These are phyloP conservation scores for Hebeloma cylindrosporum DNA, from an alignment of 768 basidiomycete species.

Conservation along the genomic window DNA sequence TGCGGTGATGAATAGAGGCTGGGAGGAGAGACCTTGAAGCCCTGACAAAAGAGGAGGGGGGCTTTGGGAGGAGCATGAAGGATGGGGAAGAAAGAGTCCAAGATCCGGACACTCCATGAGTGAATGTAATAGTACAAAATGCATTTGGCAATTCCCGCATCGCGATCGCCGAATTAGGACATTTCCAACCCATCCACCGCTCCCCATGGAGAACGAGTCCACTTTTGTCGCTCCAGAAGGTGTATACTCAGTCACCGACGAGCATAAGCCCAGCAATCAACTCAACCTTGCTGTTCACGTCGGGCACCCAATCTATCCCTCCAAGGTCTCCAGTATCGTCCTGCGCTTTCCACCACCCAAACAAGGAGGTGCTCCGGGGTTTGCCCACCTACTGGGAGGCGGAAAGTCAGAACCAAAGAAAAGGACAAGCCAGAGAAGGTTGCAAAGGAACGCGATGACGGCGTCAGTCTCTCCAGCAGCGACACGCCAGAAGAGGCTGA, in stretches of 20 bases:
- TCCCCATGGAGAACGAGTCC: constrained; percentile 73
- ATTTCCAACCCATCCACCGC: constrained; percentile 5
- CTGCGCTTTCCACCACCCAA: constrained; percentile 64
- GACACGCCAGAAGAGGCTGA: constrained; percentile 69
- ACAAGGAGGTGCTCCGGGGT: constrained; percentile 53
- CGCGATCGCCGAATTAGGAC: constrained; percentile 17
- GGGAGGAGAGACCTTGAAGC: constrained; percentile 21
- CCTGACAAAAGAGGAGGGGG: constrained; percentile 17
- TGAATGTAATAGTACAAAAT: constrained; percentile 17
- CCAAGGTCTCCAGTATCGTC: constrained; percentile 59
- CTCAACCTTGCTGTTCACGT: constrained; percentile 41
- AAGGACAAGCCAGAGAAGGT: constrained; percentile 52
- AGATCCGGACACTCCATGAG: constrained; percentile 42
- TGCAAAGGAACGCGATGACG: constrained; percentile 59
- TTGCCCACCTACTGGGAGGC: constrained; percentile 67
- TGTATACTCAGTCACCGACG: constrained; percentile 85
- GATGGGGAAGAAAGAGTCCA: constrained; percentile 30
- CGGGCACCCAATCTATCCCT: constrained; percentile 48
- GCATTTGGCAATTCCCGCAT: constrained; percentile 11
- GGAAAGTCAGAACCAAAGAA: constrained; percentile 66
- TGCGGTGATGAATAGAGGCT: constrained; percentile 27
- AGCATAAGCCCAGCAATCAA: constrained; percentile 64
- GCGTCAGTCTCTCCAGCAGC: constrained; percentile 77
- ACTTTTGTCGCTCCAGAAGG: constrained; percentile 90
- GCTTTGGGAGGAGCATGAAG: constrained; percentile 37